Percentiles rank a stretch among this genome's conserved stretches.
Conservation (phyloP, 257 asterid species). For the Nicotiana paniculata region DNA sequence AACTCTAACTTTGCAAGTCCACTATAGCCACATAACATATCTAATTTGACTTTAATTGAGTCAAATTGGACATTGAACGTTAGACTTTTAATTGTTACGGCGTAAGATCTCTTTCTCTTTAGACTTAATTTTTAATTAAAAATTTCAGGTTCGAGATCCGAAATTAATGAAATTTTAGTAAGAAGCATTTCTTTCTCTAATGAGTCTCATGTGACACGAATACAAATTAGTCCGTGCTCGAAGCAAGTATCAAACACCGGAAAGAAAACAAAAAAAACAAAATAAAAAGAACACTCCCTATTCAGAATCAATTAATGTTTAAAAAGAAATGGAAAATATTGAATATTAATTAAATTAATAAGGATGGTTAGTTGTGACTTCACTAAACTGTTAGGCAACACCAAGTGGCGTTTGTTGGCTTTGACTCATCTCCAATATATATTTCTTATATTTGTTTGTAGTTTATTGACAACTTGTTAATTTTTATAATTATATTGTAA, state of each 20-base stretch:
- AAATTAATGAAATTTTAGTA: no score
- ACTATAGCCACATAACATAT: background rate
- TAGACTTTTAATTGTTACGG: no score
- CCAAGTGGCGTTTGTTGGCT: conserved; percentile 6
- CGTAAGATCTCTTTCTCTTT: no score
- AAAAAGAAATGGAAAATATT: background rate
- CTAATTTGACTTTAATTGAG: background rate
- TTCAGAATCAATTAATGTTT: background rate
- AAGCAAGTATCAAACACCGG: no score
- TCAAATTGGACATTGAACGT: background rate
- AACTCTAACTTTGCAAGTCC: background rate
- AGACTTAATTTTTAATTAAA: no score
- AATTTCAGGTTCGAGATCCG: no score
- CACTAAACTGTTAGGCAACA: background rate
- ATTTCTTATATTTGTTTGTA: background rate
- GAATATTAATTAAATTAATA: background rate
- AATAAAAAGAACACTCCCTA: background rate
- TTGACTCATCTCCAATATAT: background rate
- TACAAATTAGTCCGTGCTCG: no score
- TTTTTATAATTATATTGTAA: background rate
- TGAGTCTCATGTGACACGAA: no score
- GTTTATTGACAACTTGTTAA: background rate
- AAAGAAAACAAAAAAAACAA: no score
- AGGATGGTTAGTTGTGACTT: background rate
- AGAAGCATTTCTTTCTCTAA: no score